Evolutionary conservation across 1,284 basidiomycete species (phyloP), one percentile per base, ranked within the genome.

Genomic region (Ustilago sp.): DNA sequence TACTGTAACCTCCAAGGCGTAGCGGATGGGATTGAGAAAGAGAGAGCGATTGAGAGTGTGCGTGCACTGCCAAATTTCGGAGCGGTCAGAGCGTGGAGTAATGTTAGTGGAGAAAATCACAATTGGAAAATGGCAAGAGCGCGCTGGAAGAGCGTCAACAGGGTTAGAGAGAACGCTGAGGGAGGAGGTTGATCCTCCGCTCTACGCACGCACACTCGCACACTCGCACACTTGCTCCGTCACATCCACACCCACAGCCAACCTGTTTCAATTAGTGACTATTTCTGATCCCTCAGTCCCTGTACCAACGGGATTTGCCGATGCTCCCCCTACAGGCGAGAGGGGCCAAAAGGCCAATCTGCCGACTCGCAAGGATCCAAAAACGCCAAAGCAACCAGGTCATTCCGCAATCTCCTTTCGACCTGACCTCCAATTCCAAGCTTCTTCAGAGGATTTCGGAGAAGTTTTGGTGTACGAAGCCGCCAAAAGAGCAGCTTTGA

Each of bases 101-200:
- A 39, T 28, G 23, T 28, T 28, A 60, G 47, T 39, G 59, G 31
- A 31, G 31, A 32, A 35, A 23, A 6, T 28, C 23, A 28, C 50
- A 23, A 53, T 17, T 28, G 36, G 36, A 50, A 47, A 35, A 11
- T 53, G 50, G n/a, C 39, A 59, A 31, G 32, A 47, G 39, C 15
- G 35, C 54, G 35, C 23, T 63, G 59, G 63, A 71, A 53, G 56
- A 64, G 68, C 68, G 68, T 57, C 63, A 65, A 61, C 68, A 58
- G 68, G 68, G 67, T 50, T 19, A 50, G 48, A 48, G 7, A 13
- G 48, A 15, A 31, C 28, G 53, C 35, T 58, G 54, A 61, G 48
- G 36, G 36, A 53, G 52, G 23, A 51, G 38, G 48, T 32, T 50
- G 48, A 50, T 50, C 48, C 48, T 50, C 48, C 48, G 48, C 48